These are phyloP conservation scores for Daldinia concentrica DNA, from an alignment of 495 filamentous ascomycete species.

Conservation along the genomic window DNA sequence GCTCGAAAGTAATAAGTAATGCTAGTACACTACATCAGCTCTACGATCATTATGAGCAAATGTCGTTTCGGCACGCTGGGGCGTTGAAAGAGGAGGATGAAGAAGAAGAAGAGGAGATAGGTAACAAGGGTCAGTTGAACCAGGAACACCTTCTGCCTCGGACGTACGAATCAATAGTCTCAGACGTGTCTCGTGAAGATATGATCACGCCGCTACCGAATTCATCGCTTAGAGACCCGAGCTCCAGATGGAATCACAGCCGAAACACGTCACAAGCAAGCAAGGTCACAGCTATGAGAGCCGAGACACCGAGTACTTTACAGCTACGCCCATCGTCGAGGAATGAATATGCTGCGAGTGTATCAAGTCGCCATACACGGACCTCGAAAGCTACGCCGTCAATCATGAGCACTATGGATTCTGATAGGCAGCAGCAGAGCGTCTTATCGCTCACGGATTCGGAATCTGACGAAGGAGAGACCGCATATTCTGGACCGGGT, in stretches of 20 bases:
- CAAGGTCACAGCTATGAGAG: conserved; percentile 35
- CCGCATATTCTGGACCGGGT: conserved; percentile 39
- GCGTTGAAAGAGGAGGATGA: conserved; percentile 48
- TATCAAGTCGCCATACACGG: conserved; percentile 61
- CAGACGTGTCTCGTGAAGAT: conserved; percentile 38
- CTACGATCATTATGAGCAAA: conserved; percentile 64
- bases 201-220: conserved; percentile 36
- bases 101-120: conserved; percentile 21
- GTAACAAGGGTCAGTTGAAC: conserved; percentile 11
- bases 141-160: conserved; percentile 20
- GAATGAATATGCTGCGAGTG: conserved; percentile 53
- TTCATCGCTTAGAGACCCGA: conserved; percentile 20
- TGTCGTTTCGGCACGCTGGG: conserved; percentile 51
- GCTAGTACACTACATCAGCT: conserved; percentile 51
- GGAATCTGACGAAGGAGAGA: conserved; percentile 58
- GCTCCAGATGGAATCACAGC: conserved; percentile 38
- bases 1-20: conserved; percentile 47
- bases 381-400: conserved; percentile 60
- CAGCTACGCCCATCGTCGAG: conserved; percentile 42
- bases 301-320: conserved; percentile 39
- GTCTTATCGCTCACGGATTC: conserved; percentile 61
- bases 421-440: conserved; percentile 58
- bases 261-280: conserved; percentile 45
- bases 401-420: conserved; percentile 53
- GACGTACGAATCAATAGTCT: conserved; percentile 24